Base-by-base conservation (phyloP, 1,139 yeast genomes). In the Magnusiomyces paraingens region DNA sequence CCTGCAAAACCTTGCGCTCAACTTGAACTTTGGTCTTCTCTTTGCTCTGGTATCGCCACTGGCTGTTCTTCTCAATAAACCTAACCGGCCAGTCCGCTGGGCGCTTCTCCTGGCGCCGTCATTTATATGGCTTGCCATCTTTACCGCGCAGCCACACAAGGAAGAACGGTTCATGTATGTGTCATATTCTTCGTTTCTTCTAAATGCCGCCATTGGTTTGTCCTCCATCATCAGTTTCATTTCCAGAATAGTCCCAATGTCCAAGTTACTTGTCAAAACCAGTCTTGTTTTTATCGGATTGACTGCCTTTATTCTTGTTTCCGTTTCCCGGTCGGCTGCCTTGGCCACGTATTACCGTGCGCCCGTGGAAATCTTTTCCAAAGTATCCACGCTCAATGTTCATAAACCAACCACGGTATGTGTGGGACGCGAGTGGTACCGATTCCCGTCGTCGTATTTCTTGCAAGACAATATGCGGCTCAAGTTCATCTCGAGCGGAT, bases 361-460 rank as follows among this genome's bases (percentile, higher is more conserved):
- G 0, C 74, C 75, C 2, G 57, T 71, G 40, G 58, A 60, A 2
- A 66, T 72, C 3, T 71, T 67, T 42, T n/a, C 50, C 6, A 50
- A 52, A 46, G 45, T 59, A 10, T 58, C 39, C 36, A 48, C 18
- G 10, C 50, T 51, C 14, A 14, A 18, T 22, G 17, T 41, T 15
- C 53, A 57, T 17, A 45, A 62, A 1, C 84, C 65, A 82, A 73
- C 74, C 2, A 84, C 81, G 60, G 84, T 91, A 0, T 93, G 98
- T 67, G 77, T 87, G 21, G 97, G 96, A 1, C 79, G 96, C 57
- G 98, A 93, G 70, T 91, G 98, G 97, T 89, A 89, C 64, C 87
- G 93, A 64, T 91, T 74, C 70, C 97, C 98, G 12, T 83, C 86
- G 1, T 90, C 97, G 0, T 86, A 90, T 66, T 87, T 90, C 65